Conservation (phyloP, 192 early-diverging fungal genomes). For the Backusella luteola region DNA sequence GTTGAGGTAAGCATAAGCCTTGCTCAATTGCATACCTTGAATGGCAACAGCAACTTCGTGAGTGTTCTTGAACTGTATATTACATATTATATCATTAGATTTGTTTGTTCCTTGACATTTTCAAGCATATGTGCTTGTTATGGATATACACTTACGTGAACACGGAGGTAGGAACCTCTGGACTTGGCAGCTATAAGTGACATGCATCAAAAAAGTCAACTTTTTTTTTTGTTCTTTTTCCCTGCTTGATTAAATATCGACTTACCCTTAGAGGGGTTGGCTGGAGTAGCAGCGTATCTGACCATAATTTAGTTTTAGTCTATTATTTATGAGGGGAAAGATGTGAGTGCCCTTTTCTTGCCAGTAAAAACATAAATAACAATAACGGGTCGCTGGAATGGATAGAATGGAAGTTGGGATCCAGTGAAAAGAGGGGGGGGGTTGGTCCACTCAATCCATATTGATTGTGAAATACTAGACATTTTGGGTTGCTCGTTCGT, state of each 20-base stretch:
- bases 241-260: background rate
- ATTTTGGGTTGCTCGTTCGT: background rate
- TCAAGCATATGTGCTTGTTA: background rate
- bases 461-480: background rate
- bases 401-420: background rate
- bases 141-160: conserved; percentile 33
- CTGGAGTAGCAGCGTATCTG: conserved; percentile 79
- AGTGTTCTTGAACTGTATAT: conserved; percentile 88
- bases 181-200: conserved; percentile 60
- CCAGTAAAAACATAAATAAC: background rate
- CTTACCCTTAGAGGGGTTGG: conserved; percentile 75
- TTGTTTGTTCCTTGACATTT: background rate
- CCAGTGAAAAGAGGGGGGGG: background rate
- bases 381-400: background rate
- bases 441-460: background rate
- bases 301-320: conserved; percentile 51
- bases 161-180: conserved; percentile 79
- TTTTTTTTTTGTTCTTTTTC: background rate
- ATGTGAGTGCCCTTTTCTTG: conserved; percentile 27
- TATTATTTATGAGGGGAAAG: background rate
- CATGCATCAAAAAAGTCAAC: background rate
- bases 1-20: conserved; percentile 88
- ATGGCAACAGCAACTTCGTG: conserved; percentile 92
- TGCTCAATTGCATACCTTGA: conserved; percentile 84
- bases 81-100: too few relatives aligned